A percentile compares a stretch with the other conserved stretches of the same genome.
Evolutionary conservation across 129 eudicot genomes (phyloP).

Genomic region (Sambucus nigra): DNA sequence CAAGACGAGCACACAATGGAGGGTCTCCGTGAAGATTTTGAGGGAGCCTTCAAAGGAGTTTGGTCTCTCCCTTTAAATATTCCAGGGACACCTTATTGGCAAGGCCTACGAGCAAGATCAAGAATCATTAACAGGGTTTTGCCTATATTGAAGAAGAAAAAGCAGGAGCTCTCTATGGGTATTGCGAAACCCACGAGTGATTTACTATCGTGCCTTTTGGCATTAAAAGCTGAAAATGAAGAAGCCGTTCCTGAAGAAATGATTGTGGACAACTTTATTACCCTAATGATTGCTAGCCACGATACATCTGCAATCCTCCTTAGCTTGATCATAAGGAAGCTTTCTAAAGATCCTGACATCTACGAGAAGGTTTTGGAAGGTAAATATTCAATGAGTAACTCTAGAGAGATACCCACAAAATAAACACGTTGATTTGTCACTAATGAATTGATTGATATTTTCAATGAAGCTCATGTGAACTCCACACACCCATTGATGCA

Average conservation of each 20-base stretch:
- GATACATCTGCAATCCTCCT: constrained; percentile 29
- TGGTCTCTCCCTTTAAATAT: constrained; percentile 4
- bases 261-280: constrained; percentile 27
- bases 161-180: constrained; percentile 14
- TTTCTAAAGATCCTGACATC: constrained; percentile 23
- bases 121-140: not conserved
- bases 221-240: constrained; percentile 15
- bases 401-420: too few relatives aligned
- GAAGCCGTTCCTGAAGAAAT: constrained; percentile 17
- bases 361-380: constrained; percentile 14
- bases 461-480: too few relatives aligned
- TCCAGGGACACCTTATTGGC: constrained; percentile 5
- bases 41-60: constrained; percentile 2
- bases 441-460: too few relatives aligned
- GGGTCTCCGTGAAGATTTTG: not conserved
- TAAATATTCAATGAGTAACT: not conserved
- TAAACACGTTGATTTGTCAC: too few relatives aligned
- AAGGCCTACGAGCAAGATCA: constrained; percentile 1
- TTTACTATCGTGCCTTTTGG: constrained; percentile 18
- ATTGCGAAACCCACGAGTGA: constrained; percentile 12
- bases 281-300: constrained; percentile 29
- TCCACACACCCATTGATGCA: too few relatives aligned
- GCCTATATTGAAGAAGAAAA: not conserved
- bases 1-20: constrained; percentile 3
- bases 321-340: constrained; percentile 28